Evolutionary conservation across 768 basidiomycete genomes (phyloP), one percentile per base, ranked within the genome.

Genomic region (Phlebiopsis gigantea): DNA sequence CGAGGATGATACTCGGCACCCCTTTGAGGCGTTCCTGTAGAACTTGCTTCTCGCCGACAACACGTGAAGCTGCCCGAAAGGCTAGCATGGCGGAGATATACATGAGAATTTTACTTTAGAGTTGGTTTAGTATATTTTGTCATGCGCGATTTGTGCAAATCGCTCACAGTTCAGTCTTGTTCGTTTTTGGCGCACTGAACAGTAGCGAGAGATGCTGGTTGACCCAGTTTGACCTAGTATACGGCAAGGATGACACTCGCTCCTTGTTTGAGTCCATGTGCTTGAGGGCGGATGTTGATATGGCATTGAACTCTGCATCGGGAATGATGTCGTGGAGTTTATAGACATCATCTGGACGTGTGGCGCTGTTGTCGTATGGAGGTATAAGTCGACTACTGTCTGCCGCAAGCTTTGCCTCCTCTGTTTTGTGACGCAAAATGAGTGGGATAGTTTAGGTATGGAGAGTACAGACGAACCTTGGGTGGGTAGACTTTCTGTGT

Each of bases 1-100:
- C 90, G 21, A 92, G 63, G 9, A 96, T 75, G 46, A 83, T 73
- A 14, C 72, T 72, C 2, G 92, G 87, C 1, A 90, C 76, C 2
- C 72, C 69, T 0, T 76, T 63, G 56, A 96, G 72, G 56, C 79
- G 79, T 46, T 86, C 80, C 41, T 78, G 73, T 7, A 90, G 56
- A 14, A 74, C 72, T 10, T 80, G 76, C 62, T 83, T 81, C 44
- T 81, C 72, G 68, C 64, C 80, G 60, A 70, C 70, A 51, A 55
- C 72, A 71, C 55, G 61, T 61, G 77, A 71, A 0, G 77, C 65
- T 60, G 76, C 74, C 45, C 81, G 78, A 72, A 95, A 88, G 8
- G 79, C 74, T 57, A 95, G 74, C 79, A 98, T 85, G n/a, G 80
- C 73, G 0, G 93, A 84, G 61, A 96, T 85, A 72, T 93, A 95